phyloP scores from a whole-genome alignment of 2,329 filamentous ascomycete genomes.

The Trichophyton mentagrophytes region DNA sequence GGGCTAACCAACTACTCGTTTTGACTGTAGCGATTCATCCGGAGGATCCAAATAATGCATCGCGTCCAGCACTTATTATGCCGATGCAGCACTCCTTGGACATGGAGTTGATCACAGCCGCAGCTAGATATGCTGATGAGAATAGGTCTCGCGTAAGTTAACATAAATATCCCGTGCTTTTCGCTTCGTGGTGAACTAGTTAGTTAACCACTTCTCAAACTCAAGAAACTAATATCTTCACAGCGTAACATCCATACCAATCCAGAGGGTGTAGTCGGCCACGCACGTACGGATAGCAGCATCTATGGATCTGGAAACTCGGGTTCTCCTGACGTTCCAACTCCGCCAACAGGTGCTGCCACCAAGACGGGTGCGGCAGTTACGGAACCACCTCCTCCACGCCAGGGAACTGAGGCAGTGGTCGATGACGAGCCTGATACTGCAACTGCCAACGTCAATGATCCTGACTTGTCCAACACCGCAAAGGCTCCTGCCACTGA shows the following conservation, averaged over 20 bases:
- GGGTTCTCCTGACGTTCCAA: neutral
- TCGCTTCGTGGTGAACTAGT: too few species aligned
- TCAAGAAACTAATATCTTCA: neutral
- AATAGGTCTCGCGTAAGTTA: slow-evolving; percentile 1
- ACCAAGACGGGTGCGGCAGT: neutral
- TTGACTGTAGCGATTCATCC: slow-evolving; percentile 1
- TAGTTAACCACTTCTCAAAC: too few species aligned
- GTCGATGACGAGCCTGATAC: neutral
- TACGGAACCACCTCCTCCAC: neutral
- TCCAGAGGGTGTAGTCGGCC: neutral
- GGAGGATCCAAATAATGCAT: neutral
- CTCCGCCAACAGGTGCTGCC: neutral
- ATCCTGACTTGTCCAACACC: too few species aligned
- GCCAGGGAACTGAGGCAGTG: neutral
- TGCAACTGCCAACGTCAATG: neutral
- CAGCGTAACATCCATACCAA: neutral
- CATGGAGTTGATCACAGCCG: slow-evolving; percentile 1
- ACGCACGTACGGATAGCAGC: neutral
- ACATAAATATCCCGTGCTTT: neutral
- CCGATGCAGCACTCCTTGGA: slow-evolving; percentile 4
- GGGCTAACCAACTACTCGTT: neutral
- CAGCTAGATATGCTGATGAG: slow-evolving; percentile 2
- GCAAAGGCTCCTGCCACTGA: neutral
- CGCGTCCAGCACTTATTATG: neutral
- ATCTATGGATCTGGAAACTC: neutral